Evolutionary conservation across 1,284 basidiomycete genomes (phyloP), one percentile per base, ranked within the genome.

Genomic region (Microbotryum intermedium): DNA sequence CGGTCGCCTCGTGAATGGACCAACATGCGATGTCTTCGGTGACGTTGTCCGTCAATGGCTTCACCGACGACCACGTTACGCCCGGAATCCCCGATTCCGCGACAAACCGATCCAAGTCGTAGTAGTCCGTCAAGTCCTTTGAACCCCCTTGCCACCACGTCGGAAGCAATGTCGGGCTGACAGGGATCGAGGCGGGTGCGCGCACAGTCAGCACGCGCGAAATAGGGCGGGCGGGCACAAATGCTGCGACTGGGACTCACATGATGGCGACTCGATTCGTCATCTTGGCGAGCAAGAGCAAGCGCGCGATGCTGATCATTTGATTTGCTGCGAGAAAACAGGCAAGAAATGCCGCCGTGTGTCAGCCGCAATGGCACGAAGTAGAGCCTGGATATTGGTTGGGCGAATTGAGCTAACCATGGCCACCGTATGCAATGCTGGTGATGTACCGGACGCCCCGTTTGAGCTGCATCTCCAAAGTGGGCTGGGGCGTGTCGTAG

Each of bases 241-340:
- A 23, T 18, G 21, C 29, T 50, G n/a, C 20, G 49, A 21, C n/a
- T n/a, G n/a, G 8, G 49, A 25, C 50, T 51, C 25, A 51, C 52
- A 54, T 26, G 23, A 54, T 54, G 9, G 52, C 52, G 39, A 54
- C 52, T 11, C 52, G 52, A 25, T 54, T 54, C 11, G 43, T 54
- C 52, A 54, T 39, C 34, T 54, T 39, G 43, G 26, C 52, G 9
- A 54, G 39, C 34, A 42, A 45, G 34, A 54, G 29, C 30, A 44
- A 21, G 9, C 43, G 20, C n/a, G 29, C 23, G n/a, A 42, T 26
- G 52, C 34, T 34, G 39, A 54, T 54, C n/a, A 54, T 34, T n/a
- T 30, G 26, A 34, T 54, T 54, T 16, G 52, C 50, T 48, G 20
- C 46, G 46, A 48, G 28, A 48, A 13, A 23, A 7, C 28, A 13